A percentile compares a stretch with the other conserved stretches of the same genome.
phyloP scores from a whole-genome alignment of 2,329 filamentous ascomycete genomes.

The Penicillium sp. region DNA sequence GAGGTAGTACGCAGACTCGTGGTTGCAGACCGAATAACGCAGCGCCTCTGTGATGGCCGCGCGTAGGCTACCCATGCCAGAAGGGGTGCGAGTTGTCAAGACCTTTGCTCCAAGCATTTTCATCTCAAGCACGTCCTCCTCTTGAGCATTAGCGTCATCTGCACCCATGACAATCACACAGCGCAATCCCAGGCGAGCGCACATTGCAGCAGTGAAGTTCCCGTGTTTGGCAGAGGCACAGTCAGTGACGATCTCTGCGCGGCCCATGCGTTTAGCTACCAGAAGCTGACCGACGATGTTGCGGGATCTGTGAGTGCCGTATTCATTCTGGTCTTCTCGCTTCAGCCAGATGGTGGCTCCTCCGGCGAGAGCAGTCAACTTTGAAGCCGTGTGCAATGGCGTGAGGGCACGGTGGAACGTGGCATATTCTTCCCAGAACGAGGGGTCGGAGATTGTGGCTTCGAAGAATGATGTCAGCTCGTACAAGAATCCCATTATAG shows the following conservation, averaged over 20 bases:
- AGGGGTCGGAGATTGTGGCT: constrained; percentile 24
- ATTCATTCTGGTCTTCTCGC: constrained; percentile 25
- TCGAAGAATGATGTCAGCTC: constrained; percentile 29
- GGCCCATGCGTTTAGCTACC: constrained; percentile 24
- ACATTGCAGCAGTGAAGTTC: constrained; percentile 25
- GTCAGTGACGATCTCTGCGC: constrained; percentile 26
- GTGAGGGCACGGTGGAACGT: constrained; percentile 21
- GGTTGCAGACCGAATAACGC: constrained; percentile 27
- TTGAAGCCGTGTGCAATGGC: constrained; percentile 20
- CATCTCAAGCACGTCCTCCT: constrained; percentile 24
- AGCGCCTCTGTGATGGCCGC: constrained; percentile 29
- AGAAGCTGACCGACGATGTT: constrained; percentile 27
- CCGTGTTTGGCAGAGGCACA: constrained; percentile 28
- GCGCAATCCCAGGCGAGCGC: constrained; percentile 20
- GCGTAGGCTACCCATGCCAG: constrained; percentile 24
- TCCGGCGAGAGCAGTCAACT: constrained; percentile 17
- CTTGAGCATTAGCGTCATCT: constrained; percentile 22
- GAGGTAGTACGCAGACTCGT: constrained; percentile 27
- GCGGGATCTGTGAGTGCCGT: constrained; percentile 26
- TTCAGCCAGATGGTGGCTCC: constrained; percentile 30
- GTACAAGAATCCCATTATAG: constrained; percentile 27
- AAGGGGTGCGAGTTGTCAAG: constrained; percentile 22
- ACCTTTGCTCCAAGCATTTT: constrained; percentile 26
- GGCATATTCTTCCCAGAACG: constrained; percentile 29
- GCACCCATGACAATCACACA: constrained; percentile 26